These are phyloP conservation scores for Colletotrichum tanaceti DNA, from an alignment of 2,329 filamentous ascomycete species.

Conservation along the genomic window DNA sequence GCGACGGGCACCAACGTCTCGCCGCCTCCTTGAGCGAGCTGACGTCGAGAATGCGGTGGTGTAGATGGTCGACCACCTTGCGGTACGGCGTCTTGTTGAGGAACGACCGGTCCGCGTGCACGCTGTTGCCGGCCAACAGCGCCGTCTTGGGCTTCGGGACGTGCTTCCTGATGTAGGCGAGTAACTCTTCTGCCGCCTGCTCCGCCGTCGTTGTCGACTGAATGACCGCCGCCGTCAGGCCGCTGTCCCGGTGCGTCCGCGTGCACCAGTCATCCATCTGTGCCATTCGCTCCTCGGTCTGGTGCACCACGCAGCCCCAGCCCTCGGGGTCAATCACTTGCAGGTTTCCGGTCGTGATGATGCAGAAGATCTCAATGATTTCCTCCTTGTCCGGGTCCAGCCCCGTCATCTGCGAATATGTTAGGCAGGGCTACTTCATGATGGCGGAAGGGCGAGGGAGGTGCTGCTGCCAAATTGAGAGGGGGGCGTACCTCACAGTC, in stretches of 20 bases:
- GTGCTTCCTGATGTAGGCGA: constrained; percentile 80
- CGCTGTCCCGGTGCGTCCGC: constrained; percentile 80
- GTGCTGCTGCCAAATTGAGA: background rate
- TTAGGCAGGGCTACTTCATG: constrained; percentile 17
- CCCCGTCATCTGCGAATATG: constrained; percentile 83
- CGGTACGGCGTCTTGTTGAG: constrained; percentile 79
- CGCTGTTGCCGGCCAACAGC: constrained; percentile 89
- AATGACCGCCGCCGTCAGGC: constrained; percentile 81
- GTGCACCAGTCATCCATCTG: constrained; percentile 92
- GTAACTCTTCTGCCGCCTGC: constrained; percentile 76
- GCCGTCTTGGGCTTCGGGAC: constrained; percentile 75
- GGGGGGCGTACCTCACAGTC: constrained; percentile 67
- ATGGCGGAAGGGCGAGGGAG: too few species aligned
- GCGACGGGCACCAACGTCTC: constrained; percentile 78
- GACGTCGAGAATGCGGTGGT: constrained; percentile 92
- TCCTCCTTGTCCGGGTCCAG: constrained; percentile 80
- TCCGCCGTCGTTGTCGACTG: constrained; percentile 78
- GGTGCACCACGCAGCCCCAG: constrained; percentile 84
- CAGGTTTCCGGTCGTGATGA: constrained; percentile 85
- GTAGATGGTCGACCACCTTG: constrained; percentile 78
- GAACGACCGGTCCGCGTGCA: constrained; percentile 90
- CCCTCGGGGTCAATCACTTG: constrained; percentile 80
- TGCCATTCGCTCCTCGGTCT: constrained; percentile 75
- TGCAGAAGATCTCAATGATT: constrained; percentile 92
- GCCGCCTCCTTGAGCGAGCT: constrained; percentile 93